Evolutionary conservation across 2,329 filamentous ascomycete genomes (phyloP), one percentile per base, ranked within the genome.

Genomic region (Trichoderma brevicompactum): DNA sequence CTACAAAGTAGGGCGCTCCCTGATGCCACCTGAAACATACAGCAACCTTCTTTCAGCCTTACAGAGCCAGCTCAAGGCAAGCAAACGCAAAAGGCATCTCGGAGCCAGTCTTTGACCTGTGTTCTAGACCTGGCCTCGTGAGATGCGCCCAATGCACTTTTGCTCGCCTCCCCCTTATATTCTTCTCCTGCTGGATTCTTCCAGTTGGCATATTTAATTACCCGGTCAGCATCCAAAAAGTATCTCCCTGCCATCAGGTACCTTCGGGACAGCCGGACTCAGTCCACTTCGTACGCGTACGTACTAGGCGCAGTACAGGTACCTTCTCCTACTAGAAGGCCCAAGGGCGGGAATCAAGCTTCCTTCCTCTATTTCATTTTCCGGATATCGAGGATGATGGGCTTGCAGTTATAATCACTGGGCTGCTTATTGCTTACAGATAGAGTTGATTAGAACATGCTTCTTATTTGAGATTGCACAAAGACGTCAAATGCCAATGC

Each of bases 231-330:
- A 50, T 8, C 9, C 49, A 34, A 19, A 49, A 60, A 53, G 60
- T 63, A 63, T 53, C 60, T 15, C 49, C 6, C 38, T 12, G 23
- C 28, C 28, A 9, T 15, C 8, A n/a, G 49, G 40, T 63, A 63
- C 60, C 19, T 63, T 54, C 60, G 60, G 60, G 60, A 63, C 60
- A 54, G 60, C 60, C 60, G 60, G 60, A 63, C 49, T 53, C 28
- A 38, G 59, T 46, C 60, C 40, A 44, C 19, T 44, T 44, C 48
- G 48, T 62, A 53, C 59, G 59, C 59, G 59, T 62, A 62, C 46
- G 58, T 61, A 17, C 44, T 48, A 40, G 44, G 55, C 17, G 43
- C 56, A 13, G 32, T 34, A 10, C 12, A 38, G 10, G 28, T 34
- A 28, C 23, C 23, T 28, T 3, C 23, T 28, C n/a, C n/a, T n/a